Evolutionary conservation across 352 stramenopile species (phyloP).

Genomic region (Globisporangium nunn): DNA sequence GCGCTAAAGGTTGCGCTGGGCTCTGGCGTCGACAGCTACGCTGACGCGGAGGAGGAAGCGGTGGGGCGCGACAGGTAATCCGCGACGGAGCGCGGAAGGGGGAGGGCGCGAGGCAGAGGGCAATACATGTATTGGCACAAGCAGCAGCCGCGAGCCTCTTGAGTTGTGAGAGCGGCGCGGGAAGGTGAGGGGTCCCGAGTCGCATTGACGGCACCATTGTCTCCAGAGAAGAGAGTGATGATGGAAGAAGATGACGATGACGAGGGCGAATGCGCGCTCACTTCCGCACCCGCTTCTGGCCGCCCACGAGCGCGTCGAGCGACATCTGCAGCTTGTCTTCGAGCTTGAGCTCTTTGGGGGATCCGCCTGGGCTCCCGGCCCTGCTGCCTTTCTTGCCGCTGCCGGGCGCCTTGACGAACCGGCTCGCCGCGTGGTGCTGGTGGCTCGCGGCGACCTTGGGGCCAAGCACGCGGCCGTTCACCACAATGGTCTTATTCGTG

Average conservation of each 20-base stretch:
- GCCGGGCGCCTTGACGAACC: slow-evolving; percentile 11
- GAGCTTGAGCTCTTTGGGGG: slow-evolving; percentile 23
- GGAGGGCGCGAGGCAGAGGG: background rate
- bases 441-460: slow-evolving; percentile 23
- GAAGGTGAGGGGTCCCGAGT: background rate
- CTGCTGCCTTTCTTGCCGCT: slow-evolving; percentile 6
- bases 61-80: background rate
- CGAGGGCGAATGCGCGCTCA: background rate
- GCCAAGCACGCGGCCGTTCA: slow-evolving; percentile 61
- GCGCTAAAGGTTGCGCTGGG: slow-evolving; percentile 57
- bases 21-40: background rate
- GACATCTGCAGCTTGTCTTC: slow-evolving; percentile 61
- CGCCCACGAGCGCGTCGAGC: slow-evolving; percentile 49
- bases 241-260: no score
- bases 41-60: background rate
- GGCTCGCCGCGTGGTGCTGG: slow-evolving; percentile 10
- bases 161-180: background rate
- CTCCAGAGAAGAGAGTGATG: background rate
- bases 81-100: background rate
- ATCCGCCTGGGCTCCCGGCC: background rate
- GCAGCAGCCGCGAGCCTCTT: background rate
- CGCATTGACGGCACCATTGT: background rate
- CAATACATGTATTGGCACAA: slow-evolving; percentile 14
- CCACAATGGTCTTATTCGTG: slow-evolving; percentile 31
- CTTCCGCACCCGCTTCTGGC: slow-evolving; percentile 15